phyloP scores from a whole-genome alignment of 1,284 basidiomycete genomes.

The Sporisorium exsertum region DNA sequence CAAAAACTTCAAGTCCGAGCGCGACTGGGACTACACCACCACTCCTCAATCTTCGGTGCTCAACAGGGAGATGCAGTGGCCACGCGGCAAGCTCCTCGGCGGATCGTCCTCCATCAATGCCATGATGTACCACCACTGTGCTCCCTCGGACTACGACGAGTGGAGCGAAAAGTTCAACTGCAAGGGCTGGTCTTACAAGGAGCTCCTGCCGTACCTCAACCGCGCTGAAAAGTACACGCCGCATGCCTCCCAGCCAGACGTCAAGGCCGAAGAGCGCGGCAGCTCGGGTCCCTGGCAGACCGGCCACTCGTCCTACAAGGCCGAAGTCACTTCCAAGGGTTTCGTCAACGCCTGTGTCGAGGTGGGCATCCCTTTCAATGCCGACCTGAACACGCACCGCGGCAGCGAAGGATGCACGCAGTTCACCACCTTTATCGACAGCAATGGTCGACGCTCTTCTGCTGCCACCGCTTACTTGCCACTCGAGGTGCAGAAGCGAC shows the following conservation, averaged over 20 bases:
- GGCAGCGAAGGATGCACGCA: constrained; percentile 52
- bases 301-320: constrained; percentile 51
- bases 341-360: constrained; percentile 52
- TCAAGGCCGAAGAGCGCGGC: constrained; percentile 52
- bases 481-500: constrained; percentile 45
- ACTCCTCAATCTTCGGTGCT: constrained; percentile 38
- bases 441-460: constrained; percentile 47
- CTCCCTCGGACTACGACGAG: constrained; percentile 54
- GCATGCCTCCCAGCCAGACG: constrained; percentile 42
- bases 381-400: constrained; percentile 52
- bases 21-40: constrained; percentile 62
- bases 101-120: constrained; percentile 72
- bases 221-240: constrained; percentile 50
- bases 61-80: constrained; percentile 51
- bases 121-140: constrained; percentile 61
- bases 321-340: constrained; percentile 49
- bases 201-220: constrained; percentile 43
- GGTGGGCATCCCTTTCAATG: constrained; percentile 50
- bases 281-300: constrained; percentile 54
- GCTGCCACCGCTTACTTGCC: constrained; percentile 59
- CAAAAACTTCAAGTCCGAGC: constrained; percentile 54
- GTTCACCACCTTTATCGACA: constrained; percentile 59
- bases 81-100: constrained; percentile 60
- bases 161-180: constrained; percentile 51
- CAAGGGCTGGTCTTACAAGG: constrained; percentile 58